Evolutionary conservation across 108 stramenopile genomes (phyloP), one percentile per base, ranked within the genome.

Genomic region (Asterionellopsis glacialis): DNA sequence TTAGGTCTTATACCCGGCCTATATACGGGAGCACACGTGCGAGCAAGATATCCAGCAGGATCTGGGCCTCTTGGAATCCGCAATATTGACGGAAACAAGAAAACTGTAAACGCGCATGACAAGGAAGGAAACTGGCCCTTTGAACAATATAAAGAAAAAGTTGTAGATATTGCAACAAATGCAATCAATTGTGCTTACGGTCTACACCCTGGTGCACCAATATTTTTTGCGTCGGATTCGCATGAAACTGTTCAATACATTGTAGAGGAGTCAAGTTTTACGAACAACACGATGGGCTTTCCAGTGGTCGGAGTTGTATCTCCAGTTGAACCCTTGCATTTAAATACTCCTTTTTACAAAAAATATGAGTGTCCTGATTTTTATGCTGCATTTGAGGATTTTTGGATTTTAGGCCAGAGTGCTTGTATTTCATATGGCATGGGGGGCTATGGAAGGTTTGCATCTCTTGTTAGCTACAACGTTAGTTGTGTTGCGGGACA

Each of bases 191-290:
- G 75, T 50, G 67, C 70, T 24, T 50, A 66, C 9, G 21, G 67
- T 25, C 47, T 76, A 9, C 52, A 50, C 1, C 67, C 75, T 28
- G 60, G 57, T 7, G 65, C 51, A 27, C 74, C 70, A 1, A 56
- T 76, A 0, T 76, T 59, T 27, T 71, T 76, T 52, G 64, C 75
- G 12, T 59, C 66, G 13, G 75, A 76, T 45, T 55, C 74, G 11
- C 26, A 27, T 18, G 26, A 50, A 1, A 59, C 67, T 9, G 41
- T 57, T 0, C 38, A 40, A 19, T 27, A 24, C 47, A 44, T 33
- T n/a, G 48, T 57, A 7, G 47, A 55, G 51, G 49, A 65, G 19
- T 48, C 40, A n/a, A 11, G 18, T 1, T 16, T 18, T 23, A 47
- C 40, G 55, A 66, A 66, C 55, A 50, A 21, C 33, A 57, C 22